phyloP scores from a whole-genome alignment of 768 basidiomycete species.

The Multifurca ochricompacta region DNA sequence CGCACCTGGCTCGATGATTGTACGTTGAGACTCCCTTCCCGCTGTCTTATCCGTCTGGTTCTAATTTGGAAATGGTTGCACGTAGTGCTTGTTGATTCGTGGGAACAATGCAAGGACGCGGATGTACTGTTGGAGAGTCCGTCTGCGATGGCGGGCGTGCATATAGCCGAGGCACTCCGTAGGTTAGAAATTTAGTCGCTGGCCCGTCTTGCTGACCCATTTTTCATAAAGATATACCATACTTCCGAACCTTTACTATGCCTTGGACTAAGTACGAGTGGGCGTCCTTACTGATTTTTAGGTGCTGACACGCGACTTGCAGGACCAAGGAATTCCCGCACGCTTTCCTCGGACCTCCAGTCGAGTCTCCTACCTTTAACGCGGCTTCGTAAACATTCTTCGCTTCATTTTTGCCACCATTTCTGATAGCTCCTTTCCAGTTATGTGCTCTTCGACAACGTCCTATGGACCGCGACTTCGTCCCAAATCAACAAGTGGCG shows the following conservation, averaged over 20 bases:
- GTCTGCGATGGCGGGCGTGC: slow-evolving; percentile 63
- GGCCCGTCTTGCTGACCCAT: background rate
- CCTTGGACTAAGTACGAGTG: slow-evolving; percentile 45
- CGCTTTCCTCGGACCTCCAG: slow-evolving; percentile 54
- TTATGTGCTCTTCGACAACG: slow-evolving; percentile 57
- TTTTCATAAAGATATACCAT: slow-evolving; percentile 43
- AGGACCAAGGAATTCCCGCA: slow-evolving; percentile 58
- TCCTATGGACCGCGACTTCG: slow-evolving; percentile 61
- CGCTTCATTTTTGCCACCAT: background rate
- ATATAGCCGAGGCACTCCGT: slow-evolving; percentile 63
- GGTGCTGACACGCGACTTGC: background rate
- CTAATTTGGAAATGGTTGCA: background rate
- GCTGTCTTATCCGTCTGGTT: background rate
- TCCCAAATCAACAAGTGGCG: slow-evolving; percentile 62
- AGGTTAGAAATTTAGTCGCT: slow-evolving; percentile 18
- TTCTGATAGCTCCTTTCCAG: slow-evolving; percentile 23
- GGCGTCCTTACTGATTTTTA: background rate
- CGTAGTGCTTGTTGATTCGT: slow-evolving; percentile 51
- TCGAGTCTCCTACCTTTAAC: slow-evolving; percentile 57
- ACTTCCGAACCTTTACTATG: slow-evolving; percentile 59
- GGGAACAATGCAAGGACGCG: slow-evolving; percentile 55
- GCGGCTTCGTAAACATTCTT: slow-evolving; percentile 38
- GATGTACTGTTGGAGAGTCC: slow-evolving; percentile 62
- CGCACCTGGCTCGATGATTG: slow-evolving; percentile 58
- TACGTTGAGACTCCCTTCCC: slow-evolving; percentile 26